These are phyloP conservation scores for Anisodus tanguticus DNA, from an alignment of 257 asterid species.

Conservation along the genomic window DNA sequence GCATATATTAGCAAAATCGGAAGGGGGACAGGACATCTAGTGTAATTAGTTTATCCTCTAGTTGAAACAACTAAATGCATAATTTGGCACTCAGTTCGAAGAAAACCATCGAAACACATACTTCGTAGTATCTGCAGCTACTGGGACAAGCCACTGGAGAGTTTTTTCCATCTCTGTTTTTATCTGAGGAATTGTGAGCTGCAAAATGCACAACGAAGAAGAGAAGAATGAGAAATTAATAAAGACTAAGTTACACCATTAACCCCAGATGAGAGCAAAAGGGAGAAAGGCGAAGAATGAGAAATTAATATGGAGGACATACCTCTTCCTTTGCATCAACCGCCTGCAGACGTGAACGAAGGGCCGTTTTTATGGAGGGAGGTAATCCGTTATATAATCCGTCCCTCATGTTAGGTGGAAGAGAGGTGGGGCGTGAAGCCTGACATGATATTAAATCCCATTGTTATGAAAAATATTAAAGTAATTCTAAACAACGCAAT, in stretches of 20 bases:
- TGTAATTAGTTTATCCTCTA: not conserved
- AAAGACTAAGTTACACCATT: not conserved
- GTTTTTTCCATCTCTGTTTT: constrained; percentile 95
- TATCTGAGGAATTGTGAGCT: constrained; percentile 79
- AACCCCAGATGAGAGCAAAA: constrained; percentile 4
- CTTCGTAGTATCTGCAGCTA: constrained; percentile 91
- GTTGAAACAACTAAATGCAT: not conserved
- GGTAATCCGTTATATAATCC: constrained; percentile 87
- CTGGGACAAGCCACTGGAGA: constrained; percentile 94
- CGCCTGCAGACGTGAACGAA: constrained; percentile 53
- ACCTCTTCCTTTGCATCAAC: constrained; percentile 70
- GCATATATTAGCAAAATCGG: not conserved
- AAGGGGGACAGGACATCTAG: not conserved
- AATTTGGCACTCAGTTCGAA: not conserved
- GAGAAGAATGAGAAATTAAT: no score
- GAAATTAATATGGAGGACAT: constrained; percentile 28
- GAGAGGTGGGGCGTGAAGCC: constrained; percentile 94
- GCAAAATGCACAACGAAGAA: constrained; percentile 39
- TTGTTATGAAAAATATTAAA: not conserved
- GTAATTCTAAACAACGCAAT: not conserved
- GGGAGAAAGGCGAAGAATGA: constrained; percentile 16
- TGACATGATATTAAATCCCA: constrained; percentile 38
- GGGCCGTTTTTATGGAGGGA: constrained; percentile 63
- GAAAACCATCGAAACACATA: constrained; percentile 31
- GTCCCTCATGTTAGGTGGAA: constrained; percentile 95